Evolutionary conservation across 441 rosid species (phyloP).

Genomic region (Syzygium malaccense): DNA sequence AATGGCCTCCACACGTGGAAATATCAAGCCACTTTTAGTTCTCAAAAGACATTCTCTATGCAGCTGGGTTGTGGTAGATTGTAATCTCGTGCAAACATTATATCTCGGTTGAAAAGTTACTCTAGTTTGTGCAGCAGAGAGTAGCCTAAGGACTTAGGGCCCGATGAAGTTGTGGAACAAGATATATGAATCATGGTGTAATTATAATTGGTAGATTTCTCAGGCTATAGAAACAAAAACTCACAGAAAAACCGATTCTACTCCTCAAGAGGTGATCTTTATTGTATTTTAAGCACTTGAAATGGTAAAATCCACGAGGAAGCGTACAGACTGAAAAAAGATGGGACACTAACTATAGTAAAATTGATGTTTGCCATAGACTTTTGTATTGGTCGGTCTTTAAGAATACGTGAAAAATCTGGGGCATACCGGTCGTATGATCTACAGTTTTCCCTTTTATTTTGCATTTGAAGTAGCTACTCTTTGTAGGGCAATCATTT

Average conservation of each 20-base stretch:
- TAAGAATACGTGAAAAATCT: background rate
- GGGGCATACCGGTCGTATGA: background rate
- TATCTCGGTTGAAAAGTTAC: background rate
- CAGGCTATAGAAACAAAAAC: background rate
- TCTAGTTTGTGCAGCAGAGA: background rate
- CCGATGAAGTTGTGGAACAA: background rate
- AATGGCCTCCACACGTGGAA: background rate
- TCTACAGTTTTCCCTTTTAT: background rate
- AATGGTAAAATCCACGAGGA: too few species aligned
- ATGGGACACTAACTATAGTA: too few species aligned
- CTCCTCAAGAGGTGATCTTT: too few species aligned
- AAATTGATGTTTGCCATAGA: background rate
- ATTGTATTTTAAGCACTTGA: too few species aligned
- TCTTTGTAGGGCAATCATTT: background rate
- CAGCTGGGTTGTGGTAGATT: background rate
- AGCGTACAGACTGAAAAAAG: too few species aligned
- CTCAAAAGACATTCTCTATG: background rate
- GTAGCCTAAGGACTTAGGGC: background rate
- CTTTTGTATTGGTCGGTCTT: background rate
- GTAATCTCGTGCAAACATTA: background rate
- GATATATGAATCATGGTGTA: background rate
- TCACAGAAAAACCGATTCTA: too few species aligned
- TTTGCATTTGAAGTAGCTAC: background rate
- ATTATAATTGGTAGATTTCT: background rate
- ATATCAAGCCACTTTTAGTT: background rate